These are phyloP conservation scores for Trypanosoma grayi DNA, from an alignment of 208 protist species.

Conservation along the genomic window DNA sequence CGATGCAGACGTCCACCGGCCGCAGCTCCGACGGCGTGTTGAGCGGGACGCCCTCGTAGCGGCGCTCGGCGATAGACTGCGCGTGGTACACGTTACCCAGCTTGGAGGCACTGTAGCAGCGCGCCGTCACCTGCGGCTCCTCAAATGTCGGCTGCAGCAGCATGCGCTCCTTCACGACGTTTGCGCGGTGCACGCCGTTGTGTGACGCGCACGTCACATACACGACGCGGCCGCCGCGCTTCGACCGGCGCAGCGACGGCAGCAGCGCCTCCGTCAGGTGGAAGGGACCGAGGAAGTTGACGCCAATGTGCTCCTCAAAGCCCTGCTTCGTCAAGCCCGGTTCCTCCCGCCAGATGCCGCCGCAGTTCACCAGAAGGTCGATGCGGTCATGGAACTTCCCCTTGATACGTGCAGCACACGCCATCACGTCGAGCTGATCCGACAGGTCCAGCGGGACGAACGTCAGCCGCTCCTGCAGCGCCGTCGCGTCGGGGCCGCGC, in stretches of 20 bases:
- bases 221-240: constrained; percentile 55
- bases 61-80: constrained; percentile 57
- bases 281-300: constrained; percentile 81
- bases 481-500: constrained; percentile 1
- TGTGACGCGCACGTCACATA: constrained; percentile 78
- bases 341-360: constrained; percentile 69
- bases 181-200: constrained; percentile 54
- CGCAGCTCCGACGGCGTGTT: constrained; percentile 54
- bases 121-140: constrained; percentile 48
- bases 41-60: constrained; percentile 72
- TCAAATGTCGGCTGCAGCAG: constrained; percentile 41
- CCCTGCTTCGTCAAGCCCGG: constrained; percentile 52
- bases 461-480: constrained; percentile 44
- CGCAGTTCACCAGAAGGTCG: constrained; percentile 79
- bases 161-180: constrained; percentile 72
- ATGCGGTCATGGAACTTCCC: constrained; percentile 49
- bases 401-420: constrained; percentile 61
- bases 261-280: constrained; percentile 80
- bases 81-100: constrained; percentile 84
- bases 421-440: constrained; percentile 63
- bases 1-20: constrained; percentile 64
- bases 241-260: constrained; percentile 51
- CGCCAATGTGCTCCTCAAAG: constrained; percentile 77
- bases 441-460: constrained; percentile 61
- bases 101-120: constrained; percentile 80